Base-by-base conservation (phyloP, 2,329 filamentous ascomycete species). In the Fusarium euwallaceae region DNA sequence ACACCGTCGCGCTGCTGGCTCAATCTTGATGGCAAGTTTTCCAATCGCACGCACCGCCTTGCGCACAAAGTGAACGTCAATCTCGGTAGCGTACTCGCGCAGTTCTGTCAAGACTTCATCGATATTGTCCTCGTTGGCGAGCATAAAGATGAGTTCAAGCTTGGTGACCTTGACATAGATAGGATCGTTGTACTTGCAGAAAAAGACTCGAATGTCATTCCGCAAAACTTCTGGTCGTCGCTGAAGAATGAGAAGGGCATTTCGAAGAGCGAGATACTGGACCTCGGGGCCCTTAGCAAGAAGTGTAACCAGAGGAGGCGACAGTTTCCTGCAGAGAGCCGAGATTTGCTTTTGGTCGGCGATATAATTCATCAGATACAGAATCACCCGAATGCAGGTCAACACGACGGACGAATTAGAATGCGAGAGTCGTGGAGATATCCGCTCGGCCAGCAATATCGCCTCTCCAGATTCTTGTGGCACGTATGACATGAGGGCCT, bases 141-240 rank as follows among this genome's bases (percentile, higher is more conserved):
- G 89, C 97, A 98, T 99, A 84, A 99, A 99, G 76, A 99, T 98
- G 78, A 99, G 90, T 84, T 99, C 97, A 60, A 99, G 89, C 84
- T 99, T 99, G 17, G 97, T 99, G 61, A 99, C 97, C 84, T 99
- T 99, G 85, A 99, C 97, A 82, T 98, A 99, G 74, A 99, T 99
- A 0, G 97, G 97, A 81, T 99, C 97, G 82, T 99, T 99, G 85
- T 99, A 99, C 88, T 99, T 99, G 91, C 97, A 99, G 85, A 99
- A 99, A 86, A 99, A 99, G 36, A 99, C 97, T 56, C 97, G 92
- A 72, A 99, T 98, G 83, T 99, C 97, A 83, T 98, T 98, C 73
- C 95, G 91, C 64, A 99, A 85, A 10, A 99, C 96, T 80, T 98
- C 97, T 0, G 97, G 97, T 66, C 96, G 90, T 78, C 96, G 90